Evolutionary conservation across 345 rosid genomes (phyloP).

Genomic region (Dipteronia sinensis): DNA sequence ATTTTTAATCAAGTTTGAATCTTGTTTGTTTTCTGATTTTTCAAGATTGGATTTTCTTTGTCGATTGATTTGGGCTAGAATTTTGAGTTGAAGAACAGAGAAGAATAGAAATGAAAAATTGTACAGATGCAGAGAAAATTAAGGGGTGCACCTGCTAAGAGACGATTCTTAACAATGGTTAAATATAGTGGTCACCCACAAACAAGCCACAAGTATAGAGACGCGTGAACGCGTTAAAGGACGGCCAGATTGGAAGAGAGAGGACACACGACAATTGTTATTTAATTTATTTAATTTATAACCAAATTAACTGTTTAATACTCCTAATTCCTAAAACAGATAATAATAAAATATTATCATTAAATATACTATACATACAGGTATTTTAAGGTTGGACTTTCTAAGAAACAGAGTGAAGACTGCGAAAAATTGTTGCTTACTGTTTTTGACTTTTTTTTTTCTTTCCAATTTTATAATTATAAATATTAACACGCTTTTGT

Average conservation of each 20-base stretch:
- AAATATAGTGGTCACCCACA: constrained; percentile 48
- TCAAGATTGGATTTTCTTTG: neutral
- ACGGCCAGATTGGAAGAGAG: constrained; percentile 40
- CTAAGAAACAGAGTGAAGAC: neutral
- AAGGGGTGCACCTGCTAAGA: constrained; percentile 48
- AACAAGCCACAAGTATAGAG: constrained; percentile 36
- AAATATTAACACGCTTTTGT: too few relatives aligned
- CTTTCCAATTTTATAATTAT: too few relatives aligned
- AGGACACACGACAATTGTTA: neutral
- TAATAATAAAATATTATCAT: neutral
- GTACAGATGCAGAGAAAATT: constrained; percentile 53
- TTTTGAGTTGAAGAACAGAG: neutral
- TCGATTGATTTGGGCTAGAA: neutral
- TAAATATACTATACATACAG: neutral
- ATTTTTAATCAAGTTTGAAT: constrained; percentile 24
- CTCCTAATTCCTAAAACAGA: neutral
- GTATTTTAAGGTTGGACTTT: neutral
- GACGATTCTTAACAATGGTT: constrained; percentile 23
- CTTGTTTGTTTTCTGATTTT: neutral
- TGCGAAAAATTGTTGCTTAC: neutral
- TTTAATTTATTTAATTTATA: neutral
- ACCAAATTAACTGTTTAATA: neutral
- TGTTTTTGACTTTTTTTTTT: neutral
- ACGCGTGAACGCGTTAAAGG: constrained; percentile 65
- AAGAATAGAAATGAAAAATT: neutral